Evolutionary conservation across 1,284 basidiomycete genomes (phyloP).

Genomic region (Ceratobasidium sp.): DNA sequence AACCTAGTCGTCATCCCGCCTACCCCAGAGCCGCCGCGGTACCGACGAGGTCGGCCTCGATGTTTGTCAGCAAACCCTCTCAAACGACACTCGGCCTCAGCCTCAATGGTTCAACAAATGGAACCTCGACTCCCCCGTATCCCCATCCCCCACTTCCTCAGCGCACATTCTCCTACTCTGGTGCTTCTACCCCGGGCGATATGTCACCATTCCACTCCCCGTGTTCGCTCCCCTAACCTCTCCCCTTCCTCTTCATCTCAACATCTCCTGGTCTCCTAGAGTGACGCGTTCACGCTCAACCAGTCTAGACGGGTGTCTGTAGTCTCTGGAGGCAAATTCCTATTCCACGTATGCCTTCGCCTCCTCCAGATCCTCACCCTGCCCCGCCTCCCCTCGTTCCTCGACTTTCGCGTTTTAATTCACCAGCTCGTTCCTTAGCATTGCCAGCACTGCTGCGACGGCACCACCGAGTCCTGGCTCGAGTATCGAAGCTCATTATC

Average conservation of each 20-base stretch:
- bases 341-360: conserved; percentile 22
- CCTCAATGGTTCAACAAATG: conserved; percentile 41
- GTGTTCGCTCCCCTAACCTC: conserved; percentile 42
- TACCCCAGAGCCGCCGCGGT: conserved; percentile 11
- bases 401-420: conserved; percentile 25
- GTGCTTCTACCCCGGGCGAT: conserved; percentile 44
- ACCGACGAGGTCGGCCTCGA: conserved; percentile 13
- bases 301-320: conserved; percentile 28
- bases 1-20: conserved; percentile 32
- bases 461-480: conserved; percentile 34
- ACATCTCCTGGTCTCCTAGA: conserved; percentile 26
- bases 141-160: conserved; percentile 45
- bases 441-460: conserved; percentile 58
- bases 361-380: conserved; percentile 31
- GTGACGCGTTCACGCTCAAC: conserved; percentile 50
- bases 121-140: conserved; percentile 31
- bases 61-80: conserved; percentile 26
- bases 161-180: conserved; percentile 44
- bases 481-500: conserved; percentile 1
- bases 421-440: conserved; percentile 46
- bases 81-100: conserved; percentile 42
- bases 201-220: conserved; percentile 42
- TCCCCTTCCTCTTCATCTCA: conserved; percentile 48
- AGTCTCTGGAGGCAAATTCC: conserved; percentile 17
- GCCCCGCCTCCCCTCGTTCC: conserved; percentile 18